Evolutionary conservation across 2,329 filamentous ascomycete species (phyloP).

Genomic region (Monosporascus sp.): DNA sequence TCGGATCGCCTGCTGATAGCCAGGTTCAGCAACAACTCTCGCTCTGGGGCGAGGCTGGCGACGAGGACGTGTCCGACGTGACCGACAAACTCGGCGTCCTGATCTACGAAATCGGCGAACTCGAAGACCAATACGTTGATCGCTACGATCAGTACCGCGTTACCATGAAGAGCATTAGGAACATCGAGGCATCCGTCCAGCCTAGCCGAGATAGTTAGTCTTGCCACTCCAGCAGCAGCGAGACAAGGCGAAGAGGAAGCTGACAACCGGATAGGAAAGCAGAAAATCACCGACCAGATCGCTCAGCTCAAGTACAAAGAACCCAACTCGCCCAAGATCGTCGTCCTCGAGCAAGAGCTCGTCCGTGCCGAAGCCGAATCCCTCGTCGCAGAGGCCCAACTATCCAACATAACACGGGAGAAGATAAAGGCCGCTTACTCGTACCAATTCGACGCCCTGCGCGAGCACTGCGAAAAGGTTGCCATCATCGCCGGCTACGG

Average conservation of each 20-base stretch:
- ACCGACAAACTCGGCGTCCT: constrained; percentile 98
- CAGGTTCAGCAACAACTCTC: constrained; percentile 85
- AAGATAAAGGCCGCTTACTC: constrained; percentile 98
- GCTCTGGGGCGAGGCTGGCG: constrained; percentile 90
- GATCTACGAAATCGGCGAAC: constrained; percentile 96
- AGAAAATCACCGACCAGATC: constrained; percentile 98
- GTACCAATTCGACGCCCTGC: constrained; percentile 96
- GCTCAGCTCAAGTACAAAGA: constrained; percentile 99
- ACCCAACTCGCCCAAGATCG: constrained; percentile 94
- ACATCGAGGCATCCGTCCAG: constrained; percentile 97
- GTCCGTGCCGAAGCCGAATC: constrained; percentile 98
- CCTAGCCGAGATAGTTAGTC: constrained; percentile 88
- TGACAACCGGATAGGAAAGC: constrained; percentile 64
- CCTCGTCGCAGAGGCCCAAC: constrained; percentile 94
- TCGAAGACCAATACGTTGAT: constrained; percentile 97
- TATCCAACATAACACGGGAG: constrained; percentile 98
- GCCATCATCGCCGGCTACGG: constrained; percentile 97
- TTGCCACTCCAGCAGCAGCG: constrained; percentile 3
- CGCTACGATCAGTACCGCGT: constrained; percentile 99
- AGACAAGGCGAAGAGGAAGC: background rate
- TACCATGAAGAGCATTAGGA: constrained; percentile 98
- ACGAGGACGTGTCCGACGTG: constrained; percentile 97
- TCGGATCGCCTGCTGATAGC: constrained; percentile 6
- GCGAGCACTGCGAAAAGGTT: constrained; percentile 96
- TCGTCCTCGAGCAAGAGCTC: constrained; percentile 96